These are phyloP conservation scores for Cyberlindnera meyerae DNA, from an alignment of 805 yeast genomes.

Conservation along the genomic window DNA sequence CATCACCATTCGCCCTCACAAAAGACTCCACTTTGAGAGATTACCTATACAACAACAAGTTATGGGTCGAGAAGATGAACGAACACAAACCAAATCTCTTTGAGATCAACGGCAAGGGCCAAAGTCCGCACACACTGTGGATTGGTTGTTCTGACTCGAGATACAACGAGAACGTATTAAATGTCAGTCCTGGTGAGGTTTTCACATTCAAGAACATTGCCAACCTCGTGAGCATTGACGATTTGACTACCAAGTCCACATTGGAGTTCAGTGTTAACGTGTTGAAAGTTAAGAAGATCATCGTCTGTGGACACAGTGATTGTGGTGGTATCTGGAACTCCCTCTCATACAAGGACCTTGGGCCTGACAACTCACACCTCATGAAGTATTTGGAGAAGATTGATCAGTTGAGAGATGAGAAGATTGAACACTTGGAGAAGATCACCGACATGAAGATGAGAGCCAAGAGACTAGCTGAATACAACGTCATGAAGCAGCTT, in stretches of 20 bases:
- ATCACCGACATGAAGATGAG: constrained; percentile 47
- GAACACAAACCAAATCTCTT: constrained; percentile 23
- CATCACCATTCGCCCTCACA: constrained; percentile 30
- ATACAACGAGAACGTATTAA: constrained; percentile 70
- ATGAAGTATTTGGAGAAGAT: constrained; percentile 51
- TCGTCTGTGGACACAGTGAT: constrained; percentile 91
- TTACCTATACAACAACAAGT: constrained; percentile 42
- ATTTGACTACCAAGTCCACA: constrained; percentile 69
- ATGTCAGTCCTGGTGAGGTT: constrained; percentile 85
- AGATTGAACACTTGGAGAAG: constrained; percentile 44
- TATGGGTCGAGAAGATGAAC: constrained; percentile 37
- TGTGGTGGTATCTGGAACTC: constrained; percentile 93
- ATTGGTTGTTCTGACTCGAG: constrained; percentile 94
- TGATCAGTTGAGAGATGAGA: constrained; percentile 61
- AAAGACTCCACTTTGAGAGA: constrained; percentile 46
- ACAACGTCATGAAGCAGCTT: constrained; percentile 71
- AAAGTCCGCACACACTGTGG: constrained; percentile 90
- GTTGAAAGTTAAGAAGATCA: constrained; percentile 70
- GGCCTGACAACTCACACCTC: constrained; percentile 43
- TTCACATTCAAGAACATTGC: constrained; percentile 89
- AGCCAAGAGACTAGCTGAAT: constrained; percentile 63
- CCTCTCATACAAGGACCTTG: constrained; percentile 55
- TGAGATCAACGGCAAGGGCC: constrained; percentile 65
- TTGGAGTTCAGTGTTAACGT: constrained; percentile 86
- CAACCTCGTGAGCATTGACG: constrained; percentile 63